phyloP scores from a whole-genome alignment of 371 early-diverging fungal species.

The Syncephalis fuscata region DNA sequence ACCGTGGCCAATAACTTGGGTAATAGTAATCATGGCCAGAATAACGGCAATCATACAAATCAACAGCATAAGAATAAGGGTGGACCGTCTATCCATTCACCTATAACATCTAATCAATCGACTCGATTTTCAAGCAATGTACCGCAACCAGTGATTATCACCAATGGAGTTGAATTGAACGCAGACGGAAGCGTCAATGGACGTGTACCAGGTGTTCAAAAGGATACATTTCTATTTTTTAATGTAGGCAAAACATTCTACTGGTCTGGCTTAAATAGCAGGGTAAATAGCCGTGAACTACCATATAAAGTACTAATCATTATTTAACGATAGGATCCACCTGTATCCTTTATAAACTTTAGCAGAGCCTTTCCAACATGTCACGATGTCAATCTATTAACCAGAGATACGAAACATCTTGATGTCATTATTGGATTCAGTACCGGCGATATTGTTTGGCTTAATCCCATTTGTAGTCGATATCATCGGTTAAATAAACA shows the following conservation, averaged over 20 bases:
- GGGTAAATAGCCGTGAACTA: constrained; percentile 29
- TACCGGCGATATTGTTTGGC: constrained; percentile 78
- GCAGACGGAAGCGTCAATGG: constrained; percentile 28
- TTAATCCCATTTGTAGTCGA: constrained; percentile 60
- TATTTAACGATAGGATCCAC: constrained; percentile 3
- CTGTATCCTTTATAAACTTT: constrained; percentile 60
- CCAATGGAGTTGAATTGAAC: too few species aligned
- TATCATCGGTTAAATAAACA: constrained; percentile 54
- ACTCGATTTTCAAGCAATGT: too few species aligned
- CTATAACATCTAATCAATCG: too few species aligned
- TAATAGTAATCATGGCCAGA: too few species aligned
- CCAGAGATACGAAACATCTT: constrained; percentile 38
- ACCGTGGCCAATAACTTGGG: too few species aligned
- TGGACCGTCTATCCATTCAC: too few species aligned
- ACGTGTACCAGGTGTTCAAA: too few species aligned
- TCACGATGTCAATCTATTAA: constrained; percentile 69
- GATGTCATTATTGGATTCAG: constrained; percentile 72
- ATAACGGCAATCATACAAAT: too few species aligned
- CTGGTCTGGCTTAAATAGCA: constrained; percentile 55
- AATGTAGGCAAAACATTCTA: constrained; percentile 65
- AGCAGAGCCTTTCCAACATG: constrained; percentile 66
- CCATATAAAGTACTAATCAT: too few species aligned
- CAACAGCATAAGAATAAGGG: too few species aligned
- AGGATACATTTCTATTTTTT: constrained; percentile 66
- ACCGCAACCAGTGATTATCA: too few species aligned